Evolutionary conservation across 192 early-diverging fungal species (phyloP), one percentile per base, ranked within the genome.

Genomic region (Kickxella alabastrina): DNA sequence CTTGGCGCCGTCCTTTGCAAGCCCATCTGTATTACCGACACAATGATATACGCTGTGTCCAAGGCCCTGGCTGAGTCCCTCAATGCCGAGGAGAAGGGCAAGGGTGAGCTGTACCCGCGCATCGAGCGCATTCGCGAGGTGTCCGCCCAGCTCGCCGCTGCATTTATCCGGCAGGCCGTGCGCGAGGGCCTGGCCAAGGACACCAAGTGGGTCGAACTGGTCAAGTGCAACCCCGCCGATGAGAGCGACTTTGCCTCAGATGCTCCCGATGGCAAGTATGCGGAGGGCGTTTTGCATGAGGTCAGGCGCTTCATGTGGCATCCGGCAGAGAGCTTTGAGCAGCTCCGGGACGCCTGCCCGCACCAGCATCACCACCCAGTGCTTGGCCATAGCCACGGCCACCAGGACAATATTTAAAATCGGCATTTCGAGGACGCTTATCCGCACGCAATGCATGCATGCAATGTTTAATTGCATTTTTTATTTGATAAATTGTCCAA

Each of bases 1-100:
- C 79, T 95, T 19, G 95, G 95, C 48, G 68, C 87, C 10, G 82
- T 86, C 35, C 64, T 96, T 24, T 84, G 88, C 52, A 84, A 85
- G 56, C 77, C 92, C 18, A 38, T 42, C n/a, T 52, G 38, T 18
- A 87, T 96, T 44, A 86, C 88, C 21, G 87, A 93, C 57, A 75
- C 67, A 37, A 87, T 95, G 89, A 81, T 98, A 31, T 90, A 84
- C 55, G 71, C 79, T 14, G 79, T 86, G 10, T 81, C 93, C 15
- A 80, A 80, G 27, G 81, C 86, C 22, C 82, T 92, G 19, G 81
- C 92, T 6, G 58, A 83, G 26, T 79, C 84, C 19, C 68, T 92
- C 31, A 86, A 76, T 15, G 39, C 48, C 0, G 76, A 85, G 38
- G 90, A 95, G 68, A 62, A 42, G 0, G 49, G 50, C n/a, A 51